Conservation (phyloP, 306 rosid genomes). For the Rubus parviflorus region DNA sequence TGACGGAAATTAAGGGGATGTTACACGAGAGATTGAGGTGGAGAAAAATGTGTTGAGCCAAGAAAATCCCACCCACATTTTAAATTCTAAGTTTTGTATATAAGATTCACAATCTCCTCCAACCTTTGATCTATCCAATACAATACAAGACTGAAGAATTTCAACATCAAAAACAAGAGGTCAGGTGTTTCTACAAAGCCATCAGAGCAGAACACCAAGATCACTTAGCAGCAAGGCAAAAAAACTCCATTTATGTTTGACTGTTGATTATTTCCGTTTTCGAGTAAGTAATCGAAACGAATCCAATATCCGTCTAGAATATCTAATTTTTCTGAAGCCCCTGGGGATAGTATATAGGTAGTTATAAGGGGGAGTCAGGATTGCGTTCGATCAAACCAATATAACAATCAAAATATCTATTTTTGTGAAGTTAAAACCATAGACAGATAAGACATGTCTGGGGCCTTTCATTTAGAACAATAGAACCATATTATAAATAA, state of each 20-base stretch:
- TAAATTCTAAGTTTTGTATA: not conserved
- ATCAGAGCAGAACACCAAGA: not conserved
- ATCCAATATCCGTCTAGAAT: not conserved
- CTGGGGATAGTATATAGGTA: not conserved
- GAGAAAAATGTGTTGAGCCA: slow-evolving; percentile 14
- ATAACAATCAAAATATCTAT: not conserved
- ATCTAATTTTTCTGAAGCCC: not conserved
- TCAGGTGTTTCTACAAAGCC: not conserved
- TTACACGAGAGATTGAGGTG: not conserved
- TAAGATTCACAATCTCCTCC: not conserved
- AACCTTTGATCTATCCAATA: not conserved
- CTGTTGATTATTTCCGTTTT: not conserved
- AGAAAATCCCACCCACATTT: slow-evolving; percentile 1
- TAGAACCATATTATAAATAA: not conserved
- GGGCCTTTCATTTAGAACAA: not conserved
- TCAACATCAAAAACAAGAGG: not conserved
- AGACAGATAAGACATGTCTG: not conserved
- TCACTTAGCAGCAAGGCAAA: not conserved
- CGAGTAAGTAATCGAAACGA: not conserved
- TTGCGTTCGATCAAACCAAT: not conserved
- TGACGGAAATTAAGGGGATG: not conserved
- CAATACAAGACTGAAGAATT: not conserved
- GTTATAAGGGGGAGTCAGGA: not conserved
- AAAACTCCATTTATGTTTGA: not conserved
- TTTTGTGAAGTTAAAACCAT: not conserved